Percentiles rank a stretch among this genome's conserved stretches.
Conservation (phyloP, 805 yeast genomes). For the Spathaspora boniae region DNA sequence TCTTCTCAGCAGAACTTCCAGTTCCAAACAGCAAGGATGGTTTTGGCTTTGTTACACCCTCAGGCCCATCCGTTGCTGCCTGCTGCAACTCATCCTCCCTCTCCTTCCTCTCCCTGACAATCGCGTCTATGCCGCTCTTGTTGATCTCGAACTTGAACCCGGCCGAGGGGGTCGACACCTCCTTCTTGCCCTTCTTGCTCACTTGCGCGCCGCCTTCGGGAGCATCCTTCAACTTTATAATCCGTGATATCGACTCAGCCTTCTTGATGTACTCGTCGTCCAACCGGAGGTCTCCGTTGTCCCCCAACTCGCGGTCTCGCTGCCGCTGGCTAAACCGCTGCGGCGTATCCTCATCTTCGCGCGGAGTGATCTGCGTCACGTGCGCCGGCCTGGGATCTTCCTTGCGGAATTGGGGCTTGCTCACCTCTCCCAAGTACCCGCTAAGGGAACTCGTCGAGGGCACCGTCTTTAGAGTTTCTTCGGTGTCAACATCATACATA, state of each 20-base stretch:
- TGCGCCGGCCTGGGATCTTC: conserved; percentile 1
- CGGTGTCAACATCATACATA: conserved; percentile 26
- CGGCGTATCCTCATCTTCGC: conserved; percentile 11
- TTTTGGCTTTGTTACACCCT: background rate
- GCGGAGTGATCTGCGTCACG: background rate
- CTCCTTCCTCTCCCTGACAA: conserved; percentile 19
- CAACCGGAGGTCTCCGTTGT: conserved; percentile 14
- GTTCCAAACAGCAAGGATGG: conserved; percentile 2
- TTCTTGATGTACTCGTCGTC: conserved; percentile 26
- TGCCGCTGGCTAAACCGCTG: conserved; percentile 11
- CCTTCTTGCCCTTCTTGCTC: conserved; percentile 5
- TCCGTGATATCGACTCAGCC: conserved; percentile 22
- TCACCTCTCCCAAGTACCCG: conserved; percentile 34
- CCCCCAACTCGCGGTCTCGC: conserved; percentile 11
- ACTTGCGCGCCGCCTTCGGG: conserved; percentile 3
- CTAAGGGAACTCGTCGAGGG: background rate
- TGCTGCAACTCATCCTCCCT: conserved; percentile 6
- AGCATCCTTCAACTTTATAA: conserved; percentile 29
- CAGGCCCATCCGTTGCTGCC: background rate
- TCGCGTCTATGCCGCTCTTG: conserved; percentile 22
- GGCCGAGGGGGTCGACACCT: conserved; percentile 23
- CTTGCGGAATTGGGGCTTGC: conserved; percentile 28
- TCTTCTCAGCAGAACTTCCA: background rate
- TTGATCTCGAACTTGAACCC: conserved; percentile 37
- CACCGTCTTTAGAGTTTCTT: conserved; percentile 6